Conservation (phyloP, 495 filamentous ascomycete genomes). For the Neurospora sp. region DNA sequence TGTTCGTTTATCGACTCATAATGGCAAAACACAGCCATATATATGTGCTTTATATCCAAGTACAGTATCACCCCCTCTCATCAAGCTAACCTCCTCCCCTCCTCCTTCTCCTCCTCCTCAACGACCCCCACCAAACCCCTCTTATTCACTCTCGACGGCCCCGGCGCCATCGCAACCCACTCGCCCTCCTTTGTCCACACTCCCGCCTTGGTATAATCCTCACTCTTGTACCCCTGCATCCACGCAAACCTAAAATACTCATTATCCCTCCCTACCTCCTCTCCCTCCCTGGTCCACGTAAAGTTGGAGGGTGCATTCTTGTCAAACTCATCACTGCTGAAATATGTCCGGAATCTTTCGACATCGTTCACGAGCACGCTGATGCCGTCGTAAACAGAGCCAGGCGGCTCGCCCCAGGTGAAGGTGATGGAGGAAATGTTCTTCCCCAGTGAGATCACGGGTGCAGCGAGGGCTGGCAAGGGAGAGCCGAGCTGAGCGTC, state of each 20-base stretch:
- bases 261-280: conserved; percentile 39
- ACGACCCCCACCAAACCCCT: conserved; percentile 8
- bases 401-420: conserved; percentile 42
- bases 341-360: conserved; percentile 63
- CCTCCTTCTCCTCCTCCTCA: not conserved
- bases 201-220: conserved; percentile 74
- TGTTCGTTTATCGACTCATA: not conserved
- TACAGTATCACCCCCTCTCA: not conserved
- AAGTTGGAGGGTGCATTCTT: conserved; percentile 23
- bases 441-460: conserved; percentile 28
- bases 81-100: not conserved
- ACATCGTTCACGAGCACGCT: conserved; percentile 92
- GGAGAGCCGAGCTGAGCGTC: conserved; percentile 58
- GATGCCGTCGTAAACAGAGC: conserved; percentile 63
- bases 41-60: not conserved
- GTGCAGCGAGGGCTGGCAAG: conserved; percentile 53
- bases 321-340: conserved; percentile 33
- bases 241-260: conserved; percentile 85
- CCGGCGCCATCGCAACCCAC: conserved; percentile 52
- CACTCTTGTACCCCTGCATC: conserved; percentile 56
- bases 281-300: conserved; percentile 37
- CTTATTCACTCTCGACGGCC: conserved; percentile 31
- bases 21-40: not conserved
- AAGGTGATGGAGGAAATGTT: conserved; percentile 40
- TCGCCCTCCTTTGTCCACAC: conserved; percentile 57